Percentiles rank a stretch among this genome's conserved stretches.
Evolutionary conservation across 176 grass and related monocot species (phyloP).

Genomic region (Microstegium vimineum): DNA sequence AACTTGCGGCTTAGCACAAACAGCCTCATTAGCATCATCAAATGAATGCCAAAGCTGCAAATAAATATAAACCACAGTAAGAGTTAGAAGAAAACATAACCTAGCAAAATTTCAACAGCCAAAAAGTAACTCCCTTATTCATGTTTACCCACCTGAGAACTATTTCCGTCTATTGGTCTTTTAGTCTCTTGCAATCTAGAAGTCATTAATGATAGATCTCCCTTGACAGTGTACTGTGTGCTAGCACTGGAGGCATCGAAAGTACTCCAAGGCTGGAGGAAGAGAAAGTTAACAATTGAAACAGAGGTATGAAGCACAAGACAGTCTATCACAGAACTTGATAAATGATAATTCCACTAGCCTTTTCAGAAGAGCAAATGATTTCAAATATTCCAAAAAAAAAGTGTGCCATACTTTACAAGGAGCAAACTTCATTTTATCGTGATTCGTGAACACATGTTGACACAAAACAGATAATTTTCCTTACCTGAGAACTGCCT

Average conservation of each 20-base stretch:
- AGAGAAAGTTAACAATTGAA: conserved; percentile 2
- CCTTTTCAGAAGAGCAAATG: not conserved
- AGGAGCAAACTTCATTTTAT: not conserved
- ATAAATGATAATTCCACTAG: not conserved
- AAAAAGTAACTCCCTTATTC: not conserved
- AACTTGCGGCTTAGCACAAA: conserved; percentile 20
- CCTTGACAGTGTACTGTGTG: not conserved
- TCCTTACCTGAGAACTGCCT: conserved; percentile 49
- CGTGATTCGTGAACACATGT: not conserved
- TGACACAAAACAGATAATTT: not conserved
- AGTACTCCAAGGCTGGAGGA: conserved; percentile 43
- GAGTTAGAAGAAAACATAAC: conserved; percentile 22
- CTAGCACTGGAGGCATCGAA: conserved; percentile 31
- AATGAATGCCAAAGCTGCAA: conserved; percentile 72
- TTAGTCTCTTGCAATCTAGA: conserved; percentile 30
- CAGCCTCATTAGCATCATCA: conserved; percentile 37
- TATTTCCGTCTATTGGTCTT: conserved; percentile 11
- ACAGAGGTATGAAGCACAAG: not conserved
- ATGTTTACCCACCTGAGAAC: conserved; percentile 38
- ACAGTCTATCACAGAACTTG: not conserved
- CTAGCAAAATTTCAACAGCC: not conserved
- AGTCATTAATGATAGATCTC: conserved; percentile 23
- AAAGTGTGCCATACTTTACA: not conserved
- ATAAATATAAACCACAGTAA: not conserved
- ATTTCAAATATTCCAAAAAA: not conserved